These are phyloP conservation scores for Sclerotinia sclerotiorum DNA, from an alignment of 2,329 filamentous ascomycete species.

Conservation along the genomic window DNA sequence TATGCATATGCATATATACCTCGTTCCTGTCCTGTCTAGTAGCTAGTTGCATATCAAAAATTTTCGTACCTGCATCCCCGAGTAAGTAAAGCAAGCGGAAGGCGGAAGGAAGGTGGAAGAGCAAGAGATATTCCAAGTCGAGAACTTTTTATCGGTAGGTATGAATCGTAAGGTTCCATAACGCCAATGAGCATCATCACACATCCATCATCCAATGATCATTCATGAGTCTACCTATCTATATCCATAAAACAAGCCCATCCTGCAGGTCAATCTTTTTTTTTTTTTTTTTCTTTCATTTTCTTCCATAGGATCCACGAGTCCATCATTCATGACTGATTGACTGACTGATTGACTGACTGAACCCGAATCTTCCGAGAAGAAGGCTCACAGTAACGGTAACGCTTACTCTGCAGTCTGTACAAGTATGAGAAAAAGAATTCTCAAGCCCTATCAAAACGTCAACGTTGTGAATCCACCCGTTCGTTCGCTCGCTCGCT, in stretches of 20 bases:
- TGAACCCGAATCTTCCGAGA: not conserved
- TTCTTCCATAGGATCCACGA: too few species aligned
- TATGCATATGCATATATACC: not conserved
- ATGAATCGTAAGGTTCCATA: not conserved
- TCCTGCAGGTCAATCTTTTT: too few species aligned
- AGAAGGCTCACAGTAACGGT: not conserved
- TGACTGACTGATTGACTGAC: too few species aligned
- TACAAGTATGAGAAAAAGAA: not conserved
- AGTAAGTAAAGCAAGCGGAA: not conserved
- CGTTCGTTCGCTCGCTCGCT: too few species aligned
- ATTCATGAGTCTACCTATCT: too few species aligned
- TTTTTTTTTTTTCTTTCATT: not conserved
- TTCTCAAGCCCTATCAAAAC: not conserved
- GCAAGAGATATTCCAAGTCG: not conserved
- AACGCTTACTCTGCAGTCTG: too few species aligned
- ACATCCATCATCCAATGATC: too few species aligned
- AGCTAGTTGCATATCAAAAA: not conserved
- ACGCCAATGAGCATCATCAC: not conserved
- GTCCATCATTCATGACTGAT: too few species aligned
- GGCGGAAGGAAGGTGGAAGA: not conserved
- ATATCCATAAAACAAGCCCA: too few species aligned
- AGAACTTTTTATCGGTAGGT: not conserved
- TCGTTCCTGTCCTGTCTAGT: not conserved
- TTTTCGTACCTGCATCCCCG: conserved; percentile 2
- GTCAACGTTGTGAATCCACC: not conserved